Evolutionary conservation across 768 basidiomycete genomes (phyloP).

Genomic region (Pulveroboletus sp.): DNA sequence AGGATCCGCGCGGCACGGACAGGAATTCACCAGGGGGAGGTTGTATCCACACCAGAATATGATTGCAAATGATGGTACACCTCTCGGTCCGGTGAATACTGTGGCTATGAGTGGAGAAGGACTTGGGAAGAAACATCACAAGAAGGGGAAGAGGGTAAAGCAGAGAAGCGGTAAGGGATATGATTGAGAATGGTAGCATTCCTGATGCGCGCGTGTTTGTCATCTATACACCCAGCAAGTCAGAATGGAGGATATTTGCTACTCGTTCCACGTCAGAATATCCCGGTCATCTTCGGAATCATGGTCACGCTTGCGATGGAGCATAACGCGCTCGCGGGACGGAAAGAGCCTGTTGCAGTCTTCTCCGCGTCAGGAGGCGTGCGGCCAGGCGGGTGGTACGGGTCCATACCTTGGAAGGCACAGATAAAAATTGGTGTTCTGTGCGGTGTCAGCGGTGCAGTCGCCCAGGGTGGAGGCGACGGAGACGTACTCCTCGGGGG

Average conservation of each 20-base stretch:
- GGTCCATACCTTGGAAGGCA: conserved; percentile 49
- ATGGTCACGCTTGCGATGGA: conserved; percentile 73
- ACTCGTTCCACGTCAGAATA: conserved; percentile 75
- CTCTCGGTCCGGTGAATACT: conserved; percentile 42
- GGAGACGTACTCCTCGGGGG: conserved; percentile 55
- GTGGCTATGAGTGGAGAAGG: conserved; percentile 39
- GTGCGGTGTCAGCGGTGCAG: conserved; percentile 6
- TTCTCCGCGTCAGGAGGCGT: conserved; percentile 21
- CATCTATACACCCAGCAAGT: too few species aligned
- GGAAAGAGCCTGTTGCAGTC: conserved; percentile 74
- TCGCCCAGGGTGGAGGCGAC: background rate
- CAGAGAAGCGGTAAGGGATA: conserved; percentile 93
- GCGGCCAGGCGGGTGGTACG: background rate
- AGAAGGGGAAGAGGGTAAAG: conserved; percentile 76
- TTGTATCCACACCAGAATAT: conserved; percentile 82
- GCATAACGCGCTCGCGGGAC: conserved; percentile 61
- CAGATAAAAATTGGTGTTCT: conserved; percentile 85
- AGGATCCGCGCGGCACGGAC: conserved; percentile 52
- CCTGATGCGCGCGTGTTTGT: background rate
- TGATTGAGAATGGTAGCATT: conserved; percentile 40
- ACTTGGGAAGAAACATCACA: conserved; percentile 78
- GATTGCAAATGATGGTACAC: conserved; percentile 76
- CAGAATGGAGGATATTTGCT: background rate
- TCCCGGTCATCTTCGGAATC: conserved; percentile 46
- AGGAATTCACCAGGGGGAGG: conserved; percentile 58